Evolutionary conservation across 805 yeast genomes (phyloP).

Genomic region (Cyberlindnera mississippiensis): DNA sequence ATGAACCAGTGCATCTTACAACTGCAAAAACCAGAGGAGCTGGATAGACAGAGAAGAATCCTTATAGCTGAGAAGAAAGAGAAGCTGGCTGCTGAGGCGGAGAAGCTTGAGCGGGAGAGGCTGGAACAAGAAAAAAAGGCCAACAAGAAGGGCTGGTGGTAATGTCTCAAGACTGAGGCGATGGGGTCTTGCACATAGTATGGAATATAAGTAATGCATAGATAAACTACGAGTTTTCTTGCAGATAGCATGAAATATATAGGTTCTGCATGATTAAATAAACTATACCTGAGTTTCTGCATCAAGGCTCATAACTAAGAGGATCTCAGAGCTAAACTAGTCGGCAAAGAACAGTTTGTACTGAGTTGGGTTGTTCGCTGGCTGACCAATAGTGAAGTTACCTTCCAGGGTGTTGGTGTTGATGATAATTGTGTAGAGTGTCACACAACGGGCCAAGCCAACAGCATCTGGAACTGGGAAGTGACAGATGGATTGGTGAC

Average conservation of each 20-base stretch:
- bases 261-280: background rate
- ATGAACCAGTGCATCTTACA: conserved; percentile 61
- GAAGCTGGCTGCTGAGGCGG: conserved; percentile 10
- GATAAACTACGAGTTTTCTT: background rate
- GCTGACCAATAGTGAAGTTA: conserved; percentile 16
- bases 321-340: background rate
- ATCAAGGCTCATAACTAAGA: background rate
- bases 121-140: too few relatives aligned
- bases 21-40: conserved; percentile 57
- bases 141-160: too few relatives aligned
- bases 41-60: conserved; percentile 66
- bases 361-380: conserved; percentile 14
- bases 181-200: too few relatives aligned
- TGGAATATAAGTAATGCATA: too few relatives aligned
- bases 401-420: conserved; percentile 14
- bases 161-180: too few relatives aligned
- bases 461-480: conserved; percentile 10
- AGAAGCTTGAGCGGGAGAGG: background rate
- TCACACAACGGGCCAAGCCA: conserved; percentile 20
- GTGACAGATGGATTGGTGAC: conserved; percentile 23
- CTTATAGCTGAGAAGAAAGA: conserved; percentile 54
- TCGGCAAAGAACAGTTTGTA: conserved; percentile 15
- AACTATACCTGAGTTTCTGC: too few relatives aligned
- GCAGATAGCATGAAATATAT: conserved; percentile 2
- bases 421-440: conserved; percentile 21